Evolutionary conservation across 2,329 filamentous ascomycete species (phyloP).

Genomic region (Scytalidium sp.): DNA sequence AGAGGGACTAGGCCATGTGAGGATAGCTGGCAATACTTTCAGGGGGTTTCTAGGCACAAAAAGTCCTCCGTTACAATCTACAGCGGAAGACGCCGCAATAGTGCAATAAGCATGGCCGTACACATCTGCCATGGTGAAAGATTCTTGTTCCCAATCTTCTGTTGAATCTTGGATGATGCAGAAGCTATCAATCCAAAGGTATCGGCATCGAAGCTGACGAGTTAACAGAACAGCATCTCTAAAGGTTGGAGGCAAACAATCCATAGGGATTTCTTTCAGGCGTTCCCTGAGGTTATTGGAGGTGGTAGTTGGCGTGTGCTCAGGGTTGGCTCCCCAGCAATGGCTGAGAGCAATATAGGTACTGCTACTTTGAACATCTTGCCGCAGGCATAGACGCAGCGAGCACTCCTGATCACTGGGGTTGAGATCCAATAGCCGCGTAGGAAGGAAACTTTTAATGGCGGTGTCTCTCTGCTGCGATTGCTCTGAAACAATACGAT

Average conservation of each 20-base stretch:
- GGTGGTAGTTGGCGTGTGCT: constrained; percentile 5
- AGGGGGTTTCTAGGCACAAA: too few species aligned
- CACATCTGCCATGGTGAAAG: constrained; percentile 13
- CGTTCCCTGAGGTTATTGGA: constrained; percentile 5
- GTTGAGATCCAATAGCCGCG: too few species aligned
- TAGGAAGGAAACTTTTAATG: too few species aligned
- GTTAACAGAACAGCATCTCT: constrained; percentile 8
- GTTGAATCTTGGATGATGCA: constrained; percentile 13
- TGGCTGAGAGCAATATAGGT: constrained; percentile 9
- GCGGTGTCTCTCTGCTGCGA: too few species aligned
- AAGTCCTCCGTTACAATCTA: not conserved
- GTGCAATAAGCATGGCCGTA: constrained; percentile 4
- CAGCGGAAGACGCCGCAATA: constrained; percentile 1
- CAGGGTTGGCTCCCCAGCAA: constrained; percentile 10
- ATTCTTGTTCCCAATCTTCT: constrained; percentile 15
- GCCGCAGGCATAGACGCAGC: too few species aligned
- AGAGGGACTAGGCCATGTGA: too few species aligned
- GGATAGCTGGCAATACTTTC: too few species aligned
- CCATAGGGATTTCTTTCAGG: constrained; percentile 5
- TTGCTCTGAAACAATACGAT: too few species aligned
- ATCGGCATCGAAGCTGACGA: constrained; percentile 1
- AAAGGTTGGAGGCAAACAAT: constrained; percentile 9
- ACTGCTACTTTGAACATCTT: not conserved
- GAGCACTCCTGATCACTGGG: too few species aligned
- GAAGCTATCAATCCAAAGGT: constrained; percentile 12